Percentiles rank a stretch among this genome's conserved stretches.
Conservation (phyloP, 495 filamentous ascomycete genomes). For the Talaromyces nanjingensis region DNA sequence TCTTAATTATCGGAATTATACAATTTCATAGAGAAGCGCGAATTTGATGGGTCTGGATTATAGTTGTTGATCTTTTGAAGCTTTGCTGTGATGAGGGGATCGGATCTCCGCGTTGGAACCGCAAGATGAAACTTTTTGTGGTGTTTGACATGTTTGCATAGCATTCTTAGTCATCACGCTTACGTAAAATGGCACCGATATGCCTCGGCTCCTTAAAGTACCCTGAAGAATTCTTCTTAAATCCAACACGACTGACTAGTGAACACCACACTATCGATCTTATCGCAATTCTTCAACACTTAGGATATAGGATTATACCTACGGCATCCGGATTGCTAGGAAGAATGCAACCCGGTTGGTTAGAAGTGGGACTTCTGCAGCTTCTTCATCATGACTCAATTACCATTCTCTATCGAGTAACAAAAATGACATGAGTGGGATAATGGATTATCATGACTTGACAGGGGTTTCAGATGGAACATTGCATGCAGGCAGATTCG, state of each 20-base stretch:
- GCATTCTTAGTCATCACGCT: not conserved
- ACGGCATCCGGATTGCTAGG: not conserved
- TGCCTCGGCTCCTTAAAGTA: not conserved
- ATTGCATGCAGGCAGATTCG: slow-evolving; percentile 7
- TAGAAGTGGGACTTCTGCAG: not conserved
- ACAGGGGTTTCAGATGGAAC: not conserved
- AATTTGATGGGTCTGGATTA: not conserved
- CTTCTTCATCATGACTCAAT: not conserved
- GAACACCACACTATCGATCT: not conserved
- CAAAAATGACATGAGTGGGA: not conserved
- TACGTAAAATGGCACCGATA: not conserved
- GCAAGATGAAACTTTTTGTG: not conserved
- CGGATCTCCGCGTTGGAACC: not conserved
- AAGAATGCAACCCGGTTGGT: not conserved
- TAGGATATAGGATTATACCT: not conserved
- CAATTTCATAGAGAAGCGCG: not conserved
- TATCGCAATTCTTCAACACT: not conserved
- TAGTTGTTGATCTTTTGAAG: not conserved
- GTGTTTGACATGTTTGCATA: slow-evolving; percentile 6
- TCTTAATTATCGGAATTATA: not conserved
- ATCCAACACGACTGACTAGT: not conserved
- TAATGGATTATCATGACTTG: not conserved
- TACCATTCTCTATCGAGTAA: not conserved
- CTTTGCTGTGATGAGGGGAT: not conserved
- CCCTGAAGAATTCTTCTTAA: not conserved